Conservation (phyloP, 768 basidiomycete genomes). For the Amanita fuliginea region DNA sequence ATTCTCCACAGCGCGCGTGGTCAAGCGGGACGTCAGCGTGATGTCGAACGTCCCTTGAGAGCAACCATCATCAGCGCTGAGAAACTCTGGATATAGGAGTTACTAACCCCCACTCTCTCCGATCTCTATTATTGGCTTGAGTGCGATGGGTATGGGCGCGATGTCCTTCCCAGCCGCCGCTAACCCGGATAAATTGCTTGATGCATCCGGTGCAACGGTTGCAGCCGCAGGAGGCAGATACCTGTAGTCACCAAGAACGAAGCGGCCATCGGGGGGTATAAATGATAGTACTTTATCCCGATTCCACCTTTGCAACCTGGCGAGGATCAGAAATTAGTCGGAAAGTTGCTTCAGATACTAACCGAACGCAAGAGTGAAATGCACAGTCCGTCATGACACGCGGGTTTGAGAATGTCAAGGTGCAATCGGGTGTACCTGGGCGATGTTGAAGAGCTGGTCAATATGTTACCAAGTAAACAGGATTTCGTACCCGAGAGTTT, state of each 20-base stretch:
- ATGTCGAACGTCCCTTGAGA: constrained; percentile 48
- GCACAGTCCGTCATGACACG: constrained; percentile 66
- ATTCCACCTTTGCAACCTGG: constrained; percentile 70
- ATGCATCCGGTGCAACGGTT: constrained; percentile 11
- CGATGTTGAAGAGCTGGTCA: not conserved
- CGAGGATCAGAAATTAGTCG: not conserved
- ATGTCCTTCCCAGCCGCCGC: constrained; percentile 24
- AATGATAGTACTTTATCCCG: constrained; percentile 76
- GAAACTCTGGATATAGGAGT: not conserved
- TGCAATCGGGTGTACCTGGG: constrained; percentile 81
- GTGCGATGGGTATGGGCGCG: constrained; percentile 38
- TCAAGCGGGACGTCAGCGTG: constrained; percentile 50
- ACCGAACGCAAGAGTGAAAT: constrained; percentile 93
- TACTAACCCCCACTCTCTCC: constrained; percentile 30
- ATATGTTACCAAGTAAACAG: constrained; percentile 5
- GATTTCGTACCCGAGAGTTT: constrained; percentile 52
- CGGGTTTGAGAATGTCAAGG: constrained; percentile 67
- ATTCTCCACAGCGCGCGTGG: constrained; percentile 58
- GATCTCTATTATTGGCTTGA: constrained; percentile 38
- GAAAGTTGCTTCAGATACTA: constrained; percentile 12
- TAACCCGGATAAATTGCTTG: constrained; percentile 12
- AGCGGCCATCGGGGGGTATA: constrained; percentile 87
- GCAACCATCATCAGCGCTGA: not conserved
- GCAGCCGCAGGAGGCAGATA: constrained; percentile 30
- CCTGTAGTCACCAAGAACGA: constrained; percentile 77